Evolutionary conservation across 129 eudicot genomes (phyloP).

Genomic region (Glebionis coronaria): DNA sequence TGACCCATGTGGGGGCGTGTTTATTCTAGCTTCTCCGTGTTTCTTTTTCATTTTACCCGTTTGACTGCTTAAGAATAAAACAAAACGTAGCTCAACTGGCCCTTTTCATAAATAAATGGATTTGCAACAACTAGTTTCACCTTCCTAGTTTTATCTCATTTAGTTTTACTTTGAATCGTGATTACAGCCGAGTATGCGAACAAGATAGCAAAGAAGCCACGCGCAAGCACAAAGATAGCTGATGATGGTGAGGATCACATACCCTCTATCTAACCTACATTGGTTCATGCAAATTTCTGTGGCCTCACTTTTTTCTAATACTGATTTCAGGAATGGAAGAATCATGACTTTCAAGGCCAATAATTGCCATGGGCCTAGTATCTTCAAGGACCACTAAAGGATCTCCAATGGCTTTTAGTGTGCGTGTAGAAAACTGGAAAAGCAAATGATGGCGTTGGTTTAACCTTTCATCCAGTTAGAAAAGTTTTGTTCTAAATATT

Average conservation of each 20-base stretch:
- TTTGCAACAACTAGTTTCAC: neutral
- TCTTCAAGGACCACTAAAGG: neutral
- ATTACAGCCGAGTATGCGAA: conserved; percentile 46
- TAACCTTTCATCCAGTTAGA: neutral
- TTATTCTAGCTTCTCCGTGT: too few relatives aligned
- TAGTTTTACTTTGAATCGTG: neutral
- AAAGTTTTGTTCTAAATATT: conserved; percentile 20
- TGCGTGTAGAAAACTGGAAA: neutral
- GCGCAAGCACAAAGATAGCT: conserved; percentile 31
- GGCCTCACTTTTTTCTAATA: conserved; percentile 1
- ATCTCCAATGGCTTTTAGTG: neutral
- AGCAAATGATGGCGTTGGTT: neutral
- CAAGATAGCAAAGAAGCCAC: conserved; percentile 46
- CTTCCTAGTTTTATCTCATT: neutral
- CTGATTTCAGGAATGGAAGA: conserved; percentile 36
- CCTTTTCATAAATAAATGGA: too few relatives aligned
- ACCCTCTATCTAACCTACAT: neutral
- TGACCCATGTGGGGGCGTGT: too few relatives aligned
- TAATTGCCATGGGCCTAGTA: neutral
- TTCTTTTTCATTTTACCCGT: too few relatives aligned
- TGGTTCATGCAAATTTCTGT: neutral
- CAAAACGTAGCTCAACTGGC: too few relatives aligned
- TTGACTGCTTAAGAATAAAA: too few relatives aligned
- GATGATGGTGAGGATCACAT: conserved; percentile 23
- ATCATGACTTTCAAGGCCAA: conserved; percentile 13